Conservation (phyloP, 164 flowering plant species). For the Malania oleifera region DNA sequence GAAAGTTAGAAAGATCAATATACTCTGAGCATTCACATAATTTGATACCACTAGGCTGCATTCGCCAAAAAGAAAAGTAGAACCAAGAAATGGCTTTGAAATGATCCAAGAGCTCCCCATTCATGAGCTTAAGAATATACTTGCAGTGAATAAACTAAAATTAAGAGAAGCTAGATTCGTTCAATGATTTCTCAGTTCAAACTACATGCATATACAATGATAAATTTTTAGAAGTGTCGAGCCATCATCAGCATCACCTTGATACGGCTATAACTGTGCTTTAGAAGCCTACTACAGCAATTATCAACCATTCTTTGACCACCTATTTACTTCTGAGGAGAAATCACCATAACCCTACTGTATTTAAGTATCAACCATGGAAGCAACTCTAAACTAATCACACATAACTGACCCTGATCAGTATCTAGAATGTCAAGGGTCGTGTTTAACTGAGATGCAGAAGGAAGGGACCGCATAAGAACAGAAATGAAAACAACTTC, state of each 20-base stretch:
- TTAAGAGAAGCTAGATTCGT: not conserved
- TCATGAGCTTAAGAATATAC: too few species aligned
- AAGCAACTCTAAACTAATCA: not conserved
- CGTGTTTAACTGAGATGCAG: not conserved
- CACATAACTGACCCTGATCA: not conserved
- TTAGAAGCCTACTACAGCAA: not conserved
- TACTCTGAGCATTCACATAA: too few species aligned
- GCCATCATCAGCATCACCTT: slow-evolving; percentile 3
- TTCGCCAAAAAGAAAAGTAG: too few species aligned
- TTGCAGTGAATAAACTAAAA: too few species aligned
- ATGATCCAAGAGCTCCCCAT: too few species aligned
- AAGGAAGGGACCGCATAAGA: not conserved
- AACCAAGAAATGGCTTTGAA: too few species aligned
- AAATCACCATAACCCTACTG: not conserved
- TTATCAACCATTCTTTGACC: too few species aligned
- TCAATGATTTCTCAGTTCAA: not conserved
- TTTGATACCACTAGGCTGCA: too few species aligned
- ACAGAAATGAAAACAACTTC: not conserved
- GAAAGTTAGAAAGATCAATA: too few species aligned
- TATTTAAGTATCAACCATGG: not conserved
- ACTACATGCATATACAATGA: not conserved
- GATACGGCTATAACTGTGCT: not conserved
- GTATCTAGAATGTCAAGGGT: not conserved
- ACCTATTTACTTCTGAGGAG: too few species aligned
- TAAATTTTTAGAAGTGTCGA: not conserved